A percentile compares a stretch with the other conserved stretches of the same genome.
Evolutionary conservation across 2,329 filamentous ascomycete species (phyloP).

Genomic region (Aspergillus pseudoviridinutans): DNA sequence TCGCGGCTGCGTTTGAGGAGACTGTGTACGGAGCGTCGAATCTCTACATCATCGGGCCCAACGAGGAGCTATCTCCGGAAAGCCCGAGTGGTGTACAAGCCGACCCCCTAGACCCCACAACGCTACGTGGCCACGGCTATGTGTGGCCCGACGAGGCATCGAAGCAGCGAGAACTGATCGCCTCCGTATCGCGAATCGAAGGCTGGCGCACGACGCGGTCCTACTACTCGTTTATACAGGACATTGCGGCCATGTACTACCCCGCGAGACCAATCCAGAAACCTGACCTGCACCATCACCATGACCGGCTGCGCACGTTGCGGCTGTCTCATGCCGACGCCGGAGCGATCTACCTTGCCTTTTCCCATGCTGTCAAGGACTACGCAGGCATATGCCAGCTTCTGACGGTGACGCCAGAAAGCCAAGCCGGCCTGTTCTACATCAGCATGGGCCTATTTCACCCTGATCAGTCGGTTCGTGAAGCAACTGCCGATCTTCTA

Average conservation of each 20-base stretch:
- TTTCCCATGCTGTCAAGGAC: constrained; percentile 69
- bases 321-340: constrained; percentile 72
- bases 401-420: constrained; percentile 76
- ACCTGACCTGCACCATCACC: constrained; percentile 79
- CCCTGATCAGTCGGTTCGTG: constrained; percentile 73
- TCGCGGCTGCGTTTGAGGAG: constrained; percentile 92
- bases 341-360: constrained; percentile 78
- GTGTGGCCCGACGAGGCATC: constrained; percentile 84
- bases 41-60: constrained; percentile 71
- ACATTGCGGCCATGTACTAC: constrained; percentile 38
- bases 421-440: constrained; percentile 85
- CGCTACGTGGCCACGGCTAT: constrained; percentile 79
- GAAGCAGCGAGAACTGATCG: constrained; percentile 80
- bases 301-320: constrained; percentile 81
- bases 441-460: constrained; percentile 89
- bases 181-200: constrained; percentile 88
- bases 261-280: constrained; percentile 38
- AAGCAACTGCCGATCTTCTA: constrained; percentile 72
- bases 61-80: constrained; percentile 57
- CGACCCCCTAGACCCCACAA: constrained; percentile 43
- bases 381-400: constrained; percentile 85
- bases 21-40: constrained; percentile 90
- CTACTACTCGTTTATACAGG: constrained; percentile 93
- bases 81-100: constrained; percentile 40
- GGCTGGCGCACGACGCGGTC: constrained; percentile 94